Evolutionary conservation across 73 alveolate genomes (phyloP), one percentile per base, ranked within the genome.

Genomic region (Paramecium tetraurelia): DNA sequence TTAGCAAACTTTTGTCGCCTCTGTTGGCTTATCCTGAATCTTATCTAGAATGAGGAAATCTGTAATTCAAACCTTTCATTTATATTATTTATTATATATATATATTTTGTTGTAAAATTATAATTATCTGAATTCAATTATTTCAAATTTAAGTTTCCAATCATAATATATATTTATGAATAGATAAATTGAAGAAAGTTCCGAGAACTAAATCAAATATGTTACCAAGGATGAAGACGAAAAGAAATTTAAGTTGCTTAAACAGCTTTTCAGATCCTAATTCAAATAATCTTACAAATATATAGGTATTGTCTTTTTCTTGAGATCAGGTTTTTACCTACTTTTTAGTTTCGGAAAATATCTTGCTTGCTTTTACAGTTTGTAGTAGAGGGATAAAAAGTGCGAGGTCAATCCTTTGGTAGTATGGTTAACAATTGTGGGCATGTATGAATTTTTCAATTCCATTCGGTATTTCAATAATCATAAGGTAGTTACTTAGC

Each of bases 41-140:
- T 38, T 72, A 72, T 72, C 86, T 31, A 3, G 86, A 72, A 40
- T 72, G 86, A 35, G 86, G 86, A 72, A 72, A 35, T 72, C 68
- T 72, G 40, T 72, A 72, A 72, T 72, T 72, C 86, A 72, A 72
- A 72, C 86, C 59, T 72, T 72, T 72, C 86, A 72, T 72, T 72
- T 72, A 72, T 72, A 53, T 53, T 53, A 53, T 53, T 53, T 22
- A 63, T 63, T 31, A 63, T 31, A 63, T 59, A 59, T 63, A 63
- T 63, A 63, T 14, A 8, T 31, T 31, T 72, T 35, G 63, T 3
- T 16, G 40, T 68, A 31, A 11, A 27, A 31, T 8, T 24, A 68
- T 31, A 33, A 33, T 68, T 4, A 31, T 68, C 40, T 33, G 40
- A 68, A 68, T 68, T 48, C 16, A 16, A 31, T 40, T 72, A 72